Base-by-base conservation (phyloP, 306 rosid species). In the Begonia loranthoides region DNA sequence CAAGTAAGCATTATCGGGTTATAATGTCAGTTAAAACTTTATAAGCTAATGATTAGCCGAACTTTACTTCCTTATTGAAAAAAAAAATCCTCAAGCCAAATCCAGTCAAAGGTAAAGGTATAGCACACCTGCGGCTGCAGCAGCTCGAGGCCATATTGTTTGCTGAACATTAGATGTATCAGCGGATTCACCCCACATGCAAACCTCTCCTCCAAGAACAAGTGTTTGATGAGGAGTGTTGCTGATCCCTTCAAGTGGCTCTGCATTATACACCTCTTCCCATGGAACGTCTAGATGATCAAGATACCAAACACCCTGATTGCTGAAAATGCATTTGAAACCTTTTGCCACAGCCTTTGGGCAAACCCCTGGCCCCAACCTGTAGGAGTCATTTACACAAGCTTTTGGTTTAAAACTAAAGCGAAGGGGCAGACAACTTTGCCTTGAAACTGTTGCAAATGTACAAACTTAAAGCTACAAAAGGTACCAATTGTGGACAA, bases 131-230 rank as follows among this genome's bases (percentile, higher is more conserved):
- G 99, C 99, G 61, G 94, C 99, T 38, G 94, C 95, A 12, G 99
- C 99, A 65, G 99, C 99, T 72, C 99, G 86, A 72, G 99, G 99
- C 99, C 99, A 90, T 52, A 90, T 86, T 13, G 99, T 90, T 67
- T 82, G 88, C 65, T 76, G 94, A 67, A 86, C 80, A 62, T 86
- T 15, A 9, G 99, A 90, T 41, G 99, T 41, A 67, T 86, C 99
- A 48, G 74, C 94, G 6, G 73, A 80, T 74, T 90, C 99, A 19
- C 69, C 74, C 99, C 99, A 90, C 99, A 90, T 82, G 73, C 99
- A 90, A 62, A 80, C 95, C 77, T 92, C 94, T 66, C 99, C 99
- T 50, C 99, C 99, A 54, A 90, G 59, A 48, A 90, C 79, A 67
- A 86, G 99, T 59, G 79, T 61, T 71, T 76, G 86, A 70, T 78